phyloP scores from a whole-genome alignment of 1,284 basidiomycete species.

The Athelia psychrophila region DNA sequence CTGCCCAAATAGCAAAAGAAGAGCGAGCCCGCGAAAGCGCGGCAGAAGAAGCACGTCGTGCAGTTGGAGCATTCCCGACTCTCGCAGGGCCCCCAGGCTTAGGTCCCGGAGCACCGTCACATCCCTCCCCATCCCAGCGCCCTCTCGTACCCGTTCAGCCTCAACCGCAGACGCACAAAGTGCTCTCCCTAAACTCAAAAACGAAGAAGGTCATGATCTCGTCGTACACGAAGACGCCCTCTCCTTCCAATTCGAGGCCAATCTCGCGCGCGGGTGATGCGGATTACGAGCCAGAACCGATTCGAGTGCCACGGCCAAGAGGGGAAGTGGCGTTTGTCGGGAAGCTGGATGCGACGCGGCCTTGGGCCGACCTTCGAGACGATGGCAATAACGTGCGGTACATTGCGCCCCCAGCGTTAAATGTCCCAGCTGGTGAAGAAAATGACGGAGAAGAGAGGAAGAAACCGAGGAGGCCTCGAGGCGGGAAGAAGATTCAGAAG shows the following conservation, averaged over 20 bases:
- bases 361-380: slow-evolving; percentile 34
- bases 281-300: slow-evolving; percentile 29
- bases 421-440: too few relatives aligned
- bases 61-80: slow-evolving; percentile 61
- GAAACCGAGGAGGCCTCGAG: too few relatives aligned
- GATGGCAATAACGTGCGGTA: neutral
- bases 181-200: slow-evolving; percentile 55
- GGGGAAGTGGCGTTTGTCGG: slow-evolving; percentile 31
- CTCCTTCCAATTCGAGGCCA: slow-evolving; percentile 33
- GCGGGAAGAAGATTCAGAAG: too few relatives aligned
- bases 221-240: slow-evolving; percentile 36
- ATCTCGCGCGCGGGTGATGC: slow-evolving; percentile 29
- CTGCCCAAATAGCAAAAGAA: slow-evolving; percentile 43
- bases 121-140: slow-evolving; percentile 7
- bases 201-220: slow-evolving; percentile 50
- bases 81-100: slow-evolving; percentile 26
- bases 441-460: too few relatives aligned
- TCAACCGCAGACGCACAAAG: slow-evolving; percentile 45
- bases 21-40: slow-evolving; percentile 42
- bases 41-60: slow-evolving; percentile 43
- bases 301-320: slow-evolving; percentile 41
- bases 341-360: slow-evolving; percentile 29
- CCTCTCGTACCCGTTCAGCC: slow-evolving; percentile 18
- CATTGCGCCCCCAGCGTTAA: neutral
- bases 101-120: slow-evolving; percentile 1